Percentiles rank a stretch among this genome's conserved stretches.
Evolutionary conservation across 176 grass and related monocot genomes (phyloP).

Genomic region (Cocos nucifera): DNA sequence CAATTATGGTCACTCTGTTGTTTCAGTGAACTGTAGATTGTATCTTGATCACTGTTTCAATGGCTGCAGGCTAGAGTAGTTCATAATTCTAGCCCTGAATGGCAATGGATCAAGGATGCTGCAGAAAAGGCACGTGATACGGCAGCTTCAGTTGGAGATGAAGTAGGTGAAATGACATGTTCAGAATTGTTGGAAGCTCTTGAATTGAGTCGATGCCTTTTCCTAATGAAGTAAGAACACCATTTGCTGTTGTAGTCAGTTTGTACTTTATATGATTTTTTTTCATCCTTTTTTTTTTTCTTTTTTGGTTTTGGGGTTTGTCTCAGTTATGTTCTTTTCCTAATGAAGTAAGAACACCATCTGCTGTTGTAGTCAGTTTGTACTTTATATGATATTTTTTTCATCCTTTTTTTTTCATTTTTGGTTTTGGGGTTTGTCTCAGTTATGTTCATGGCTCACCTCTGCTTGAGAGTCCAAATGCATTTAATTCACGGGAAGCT

Average conservation of each 20-base stretch:
- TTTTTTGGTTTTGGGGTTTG: not conserved
- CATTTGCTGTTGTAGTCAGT: not conserved
- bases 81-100: slow-evolving; percentile 72
- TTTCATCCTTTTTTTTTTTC: too few relatives aligned
- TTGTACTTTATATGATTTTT: not conserved
- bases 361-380: not conserved
- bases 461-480: slow-evolving; percentile 72
- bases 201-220: slow-evolving; percentile 87
- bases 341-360: slow-evolving; percentile 68
- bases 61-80: slow-evolving; percentile 65
- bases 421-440: slow-evolving; percentile 9
- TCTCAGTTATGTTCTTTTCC: slow-evolving; percentile 30
- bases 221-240: slow-evolving; percentile 81
- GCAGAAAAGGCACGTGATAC: slow-evolving; percentile 59
- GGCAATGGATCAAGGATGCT: slow-evolving; percentile 64
- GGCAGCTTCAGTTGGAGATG: slow-evolving; percentile 52
- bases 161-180: slow-evolving; percentile 77
- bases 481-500: slow-evolving; percentile 56
- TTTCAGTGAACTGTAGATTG: too few relatives aligned
- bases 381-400: not conserved
- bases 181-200: slow-evolving; percentile 93
- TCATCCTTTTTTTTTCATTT: slow-evolving; percentile 4
- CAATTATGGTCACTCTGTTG: not conserved
- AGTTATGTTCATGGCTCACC: slow-evolving; percentile 96
- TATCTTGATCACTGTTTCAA: not conserved